Conservation (phyloP, 495 filamentous ascomycete genomes). For the Collariella sp. region DNA sequence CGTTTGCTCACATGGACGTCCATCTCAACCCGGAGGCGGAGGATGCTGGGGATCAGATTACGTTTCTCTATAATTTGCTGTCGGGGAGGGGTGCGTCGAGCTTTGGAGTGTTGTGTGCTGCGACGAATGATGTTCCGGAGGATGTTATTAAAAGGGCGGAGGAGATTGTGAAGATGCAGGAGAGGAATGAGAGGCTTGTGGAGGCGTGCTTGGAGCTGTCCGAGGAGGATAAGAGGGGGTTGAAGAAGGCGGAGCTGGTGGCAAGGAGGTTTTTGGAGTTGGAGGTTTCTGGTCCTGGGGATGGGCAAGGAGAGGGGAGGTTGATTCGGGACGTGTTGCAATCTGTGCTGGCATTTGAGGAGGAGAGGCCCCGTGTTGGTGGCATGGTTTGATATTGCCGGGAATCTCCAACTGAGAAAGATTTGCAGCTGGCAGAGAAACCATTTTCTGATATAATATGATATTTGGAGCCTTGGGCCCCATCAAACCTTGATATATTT, state of each 20-base stretch:
- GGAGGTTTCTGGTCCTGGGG: neutral
- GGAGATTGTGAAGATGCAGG: slow-evolving; percentile 58
- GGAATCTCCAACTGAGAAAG: neutral
- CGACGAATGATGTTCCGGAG: slow-evolving; percentile 69
- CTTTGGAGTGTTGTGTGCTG: slow-evolving; percentile 77
- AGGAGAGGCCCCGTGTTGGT: neutral
- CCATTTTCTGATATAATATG: no score
- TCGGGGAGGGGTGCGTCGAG: slow-evolving; percentile 69
- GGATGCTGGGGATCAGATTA: slow-evolving; percentile 62
- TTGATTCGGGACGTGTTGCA: slow-evolving; percentile 11
- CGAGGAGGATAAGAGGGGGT: slow-evolving; percentile 10
- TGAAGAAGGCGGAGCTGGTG: slow-evolving; percentile 12
- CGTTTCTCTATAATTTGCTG: slow-evolving; percentile 72
- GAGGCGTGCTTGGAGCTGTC: slow-evolving; percentile 4
- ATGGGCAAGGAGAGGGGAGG: neutral
- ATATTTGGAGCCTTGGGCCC: no score
- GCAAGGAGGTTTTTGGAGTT: slow-evolving; percentile 17
- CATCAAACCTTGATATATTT: no score
- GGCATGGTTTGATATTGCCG: neutral
- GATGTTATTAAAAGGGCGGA: slow-evolving; percentile 69
- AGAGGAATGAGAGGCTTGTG: slow-evolving; percentile 43
- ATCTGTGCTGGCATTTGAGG: neutral
- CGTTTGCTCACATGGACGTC: slow-evolving; percentile 86
- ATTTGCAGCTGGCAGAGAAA: neutral
- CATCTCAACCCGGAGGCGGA: slow-evolving; percentile 53